A percentile compares a stretch with the other conserved stretches of the same genome.
These are phyloP conservation scores for Scedosporium aurantiacum DNA, from an alignment of 2,329 filamentous ascomycete genomes.

Conservation along the genomic window DNA sequence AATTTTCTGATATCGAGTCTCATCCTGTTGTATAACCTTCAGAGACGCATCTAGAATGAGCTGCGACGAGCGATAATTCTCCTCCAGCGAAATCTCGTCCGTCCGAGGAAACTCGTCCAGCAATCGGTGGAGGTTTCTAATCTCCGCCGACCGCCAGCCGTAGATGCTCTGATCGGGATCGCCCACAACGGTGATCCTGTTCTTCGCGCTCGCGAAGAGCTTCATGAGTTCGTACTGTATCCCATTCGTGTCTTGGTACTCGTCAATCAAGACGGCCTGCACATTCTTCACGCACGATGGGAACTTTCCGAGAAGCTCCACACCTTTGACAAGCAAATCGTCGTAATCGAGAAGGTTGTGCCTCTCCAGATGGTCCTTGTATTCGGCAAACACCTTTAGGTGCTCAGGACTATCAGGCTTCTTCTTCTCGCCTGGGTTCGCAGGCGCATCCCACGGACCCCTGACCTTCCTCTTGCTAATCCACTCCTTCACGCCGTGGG, in stretches of 20 bases:
- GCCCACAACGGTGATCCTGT: constrained; percentile 85
- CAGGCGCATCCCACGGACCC: constrained; percentile 20
- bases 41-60: constrained; percentile 72
- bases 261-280: constrained; percentile 84
- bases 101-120: constrained; percentile 66
- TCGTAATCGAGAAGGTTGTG: constrained; percentile 91
- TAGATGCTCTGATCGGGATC: constrained; percentile 98
- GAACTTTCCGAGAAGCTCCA: constrained; percentile 61
- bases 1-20: constrained; percentile 65
- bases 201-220: constrained; percentile 61
- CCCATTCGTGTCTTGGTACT: constrained; percentile 94
- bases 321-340: constrained; percentile 75
- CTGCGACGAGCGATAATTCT: constrained; percentile 89
- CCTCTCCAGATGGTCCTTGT: constrained; percentile 61
- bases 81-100: constrained; percentile 72
- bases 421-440: constrained; percentile 20
- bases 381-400: constrained; percentile 58
- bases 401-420: constrained; percentile 44
- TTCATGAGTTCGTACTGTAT: constrained; percentile 93
- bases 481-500: constrained; percentile 57
- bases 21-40: constrained; percentile 84
- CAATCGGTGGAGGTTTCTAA: constrained; percentile 74
- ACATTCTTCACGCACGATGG: constrained; percentile 81
- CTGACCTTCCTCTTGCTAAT: constrained; percentile 61
- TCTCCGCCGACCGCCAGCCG: constrained; percentile 86